Conservation (phyloP, 768 basidiomycete genomes). For the Boletus fagicola region DNA sequence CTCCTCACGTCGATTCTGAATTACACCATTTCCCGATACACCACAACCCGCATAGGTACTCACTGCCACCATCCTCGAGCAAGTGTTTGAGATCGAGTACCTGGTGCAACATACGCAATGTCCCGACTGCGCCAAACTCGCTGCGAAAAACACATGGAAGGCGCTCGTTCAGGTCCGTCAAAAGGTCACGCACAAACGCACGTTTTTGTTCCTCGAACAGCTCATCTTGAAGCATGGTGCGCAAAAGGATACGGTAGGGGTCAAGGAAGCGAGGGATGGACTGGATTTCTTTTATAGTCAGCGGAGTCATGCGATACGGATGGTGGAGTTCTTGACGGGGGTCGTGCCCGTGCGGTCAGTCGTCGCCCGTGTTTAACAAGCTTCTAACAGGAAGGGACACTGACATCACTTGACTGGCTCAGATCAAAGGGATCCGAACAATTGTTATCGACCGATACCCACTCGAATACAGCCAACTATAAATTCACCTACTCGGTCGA, state of each 20-base stretch:
- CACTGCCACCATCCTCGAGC: conserved; percentile 92
- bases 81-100: conserved; percentile 96
- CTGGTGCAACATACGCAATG: conserved; percentile 95
- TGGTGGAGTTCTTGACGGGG: conserved; percentile 88
- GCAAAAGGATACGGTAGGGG: conserved; percentile 92
- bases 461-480: conserved; percentile 90
- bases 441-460: conserved; percentile 88
- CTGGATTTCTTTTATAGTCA: conserved; percentile 96
- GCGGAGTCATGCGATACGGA: conserved; percentile 89
- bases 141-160: conserved; percentile 99
- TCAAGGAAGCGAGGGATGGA: conserved; percentile 92
- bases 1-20: background rate
- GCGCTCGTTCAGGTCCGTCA: conserved; percentile 98
- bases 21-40: too few relatives aligned
- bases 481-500: conserved; percentile 98
- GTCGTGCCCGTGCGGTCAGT: conserved; percentile 86
- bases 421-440: conserved; percentile 95
- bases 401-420: background rate
- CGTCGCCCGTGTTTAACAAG: background rate
- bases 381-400: background rate
- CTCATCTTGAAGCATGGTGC: conserved; percentile 95
- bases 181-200: conserved; percentile 97
- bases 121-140: conserved; percentile 87
- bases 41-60: conserved; percentile 60
- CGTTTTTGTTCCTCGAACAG: conserved; percentile 96